Conservation (phyloP, 2,329 filamentous ascomycete species). For the Cercospora zeina region DNA sequence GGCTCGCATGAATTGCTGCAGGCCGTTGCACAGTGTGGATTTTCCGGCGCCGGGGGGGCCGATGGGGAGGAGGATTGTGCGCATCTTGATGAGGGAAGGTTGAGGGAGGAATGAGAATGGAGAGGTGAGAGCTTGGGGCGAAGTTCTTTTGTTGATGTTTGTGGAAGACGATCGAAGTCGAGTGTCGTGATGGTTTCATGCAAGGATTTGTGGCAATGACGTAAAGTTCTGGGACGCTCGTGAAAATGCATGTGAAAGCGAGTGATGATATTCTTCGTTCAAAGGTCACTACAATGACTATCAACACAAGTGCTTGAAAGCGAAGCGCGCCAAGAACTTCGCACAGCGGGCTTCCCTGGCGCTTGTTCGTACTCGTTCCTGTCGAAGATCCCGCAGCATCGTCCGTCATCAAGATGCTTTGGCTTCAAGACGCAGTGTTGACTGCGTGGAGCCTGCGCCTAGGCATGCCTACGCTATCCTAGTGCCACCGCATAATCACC, state of each 20-base stretch:
- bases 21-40: slow-evolving; percentile 97
- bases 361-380: too few species aligned
- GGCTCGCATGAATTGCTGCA: slow-evolving; percentile 96
- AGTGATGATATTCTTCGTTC: neutral
- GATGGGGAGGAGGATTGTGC: slow-evolving; percentile 38
- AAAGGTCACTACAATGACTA: too few species aligned
- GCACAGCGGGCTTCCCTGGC: too few species aligned
- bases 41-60: slow-evolving; percentile 96
- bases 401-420: neutral
- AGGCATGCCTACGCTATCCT: neutral
- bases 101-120: neutral
- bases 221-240: neutral
- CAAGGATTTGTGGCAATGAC: slow-evolving; percentile 6
- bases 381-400: too few species aligned
- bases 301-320: too few species aligned
- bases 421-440: neutral
- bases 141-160: neutral
- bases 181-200: neutral
- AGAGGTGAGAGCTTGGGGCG: neutral
- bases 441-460: neutral
- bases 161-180: neutral
- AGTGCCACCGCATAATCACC: neutral
- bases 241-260: slow-evolving; percentile 3
- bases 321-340: neutral
- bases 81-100: slow-evolving; percentile 14